These are phyloP conservation scores for Yamadazyma jaroonii DNA, from an alignment of 1,139 yeast species.

Conservation along the genomic window DNA sequence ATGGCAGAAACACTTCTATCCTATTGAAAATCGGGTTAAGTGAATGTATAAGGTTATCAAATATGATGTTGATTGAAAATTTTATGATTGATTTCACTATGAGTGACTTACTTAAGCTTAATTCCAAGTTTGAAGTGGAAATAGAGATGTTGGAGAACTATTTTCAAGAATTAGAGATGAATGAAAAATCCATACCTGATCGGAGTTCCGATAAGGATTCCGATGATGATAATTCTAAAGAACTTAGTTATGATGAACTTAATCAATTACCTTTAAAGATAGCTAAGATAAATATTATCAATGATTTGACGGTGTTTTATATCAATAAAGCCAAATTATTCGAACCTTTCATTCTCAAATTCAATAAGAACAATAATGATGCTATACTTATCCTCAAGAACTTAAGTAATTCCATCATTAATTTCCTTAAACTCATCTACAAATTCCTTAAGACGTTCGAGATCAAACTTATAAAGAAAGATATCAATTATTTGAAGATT, in stretches of 20 bases:
- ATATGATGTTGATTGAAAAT: slow-evolving; percentile 51
- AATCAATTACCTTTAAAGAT: slow-evolving; percentile 26
- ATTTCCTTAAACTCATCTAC: slow-evolving; percentile 33
- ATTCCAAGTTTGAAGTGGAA: slow-evolving; percentile 41
- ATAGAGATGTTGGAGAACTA: slow-evolving; percentile 27
- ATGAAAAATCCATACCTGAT: background rate
- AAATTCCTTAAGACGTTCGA: slow-evolving; percentile 14
- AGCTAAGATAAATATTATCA: slow-evolving; percentile 35
- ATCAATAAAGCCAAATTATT: slow-evolving; percentile 51
- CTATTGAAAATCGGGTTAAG: slow-evolving; percentile 45
- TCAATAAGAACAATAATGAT: slow-evolving; percentile 27
- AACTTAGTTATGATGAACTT: slow-evolving; percentile 15
- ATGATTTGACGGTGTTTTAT: slow-evolving; percentile 45
- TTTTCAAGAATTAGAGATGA: slow-evolving; percentile 14
- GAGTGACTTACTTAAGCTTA: slow-evolving; percentile 37
- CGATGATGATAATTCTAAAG: slow-evolving; percentile 11
- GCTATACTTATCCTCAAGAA: slow-evolving; percentile 24
- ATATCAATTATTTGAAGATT: slow-evolving; percentile 21
- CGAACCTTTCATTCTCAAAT: slow-evolving; percentile 48
- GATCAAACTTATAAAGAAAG: slow-evolving; percentile 17
- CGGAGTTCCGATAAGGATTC: background rate
- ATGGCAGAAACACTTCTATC: slow-evolving; percentile 26
- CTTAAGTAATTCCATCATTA: slow-evolving; percentile 35
- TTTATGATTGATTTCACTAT: slow-evolving; percentile 46
- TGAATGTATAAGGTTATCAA: slow-evolving; percentile 48